Percentiles rank a stretch among this genome's conserved stretches.
These are phyloP conservation scores for Massarina eburnea DNA, from an alignment of 2,329 filamentous ascomycete genomes.

Conservation along the genomic window DNA sequence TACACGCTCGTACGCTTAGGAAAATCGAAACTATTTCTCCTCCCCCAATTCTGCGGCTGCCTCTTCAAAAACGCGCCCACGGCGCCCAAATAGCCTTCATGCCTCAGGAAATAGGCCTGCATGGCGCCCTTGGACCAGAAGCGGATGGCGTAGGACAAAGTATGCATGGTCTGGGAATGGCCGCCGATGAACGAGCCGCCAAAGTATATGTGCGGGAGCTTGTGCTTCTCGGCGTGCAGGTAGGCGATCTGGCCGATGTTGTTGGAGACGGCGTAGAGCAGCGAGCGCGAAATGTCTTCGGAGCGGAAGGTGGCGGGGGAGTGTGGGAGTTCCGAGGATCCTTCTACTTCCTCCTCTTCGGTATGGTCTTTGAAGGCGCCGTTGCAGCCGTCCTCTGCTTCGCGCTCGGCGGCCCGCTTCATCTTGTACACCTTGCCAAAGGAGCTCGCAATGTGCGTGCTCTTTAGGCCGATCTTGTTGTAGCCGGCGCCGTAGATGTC, in stretches of 20 bases:
- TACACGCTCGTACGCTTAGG: slow-evolving; percentile 7
- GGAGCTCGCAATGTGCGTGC: slow-evolving; percentile 90
- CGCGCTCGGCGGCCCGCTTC: slow-evolving; percentile 79
- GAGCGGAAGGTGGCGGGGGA: slow-evolving; percentile 64
- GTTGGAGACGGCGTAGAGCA: slow-evolving; percentile 92
- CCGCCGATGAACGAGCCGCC: slow-evolving; percentile 95
- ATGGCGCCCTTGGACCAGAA: slow-evolving; percentile 96
- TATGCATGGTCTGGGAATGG: slow-evolving; percentile 97
- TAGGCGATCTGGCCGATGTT: slow-evolving; percentile 98
- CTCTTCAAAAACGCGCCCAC: slow-evolving; percentile 93
- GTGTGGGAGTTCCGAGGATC: slow-evolving; percentile 35
- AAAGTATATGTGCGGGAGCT: slow-evolving; percentile 92
- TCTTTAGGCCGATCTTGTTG: slow-evolving; percentile 93
- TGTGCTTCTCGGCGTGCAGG: slow-evolving; percentile 93
- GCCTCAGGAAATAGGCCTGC: slow-evolving; percentile 92
- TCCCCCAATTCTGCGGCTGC: slow-evolving; percentile 88
- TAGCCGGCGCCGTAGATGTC: slow-evolving; percentile 98
- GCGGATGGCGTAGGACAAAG: slow-evolving; percentile 91
- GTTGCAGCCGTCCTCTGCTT: slow-evolving; percentile 70
- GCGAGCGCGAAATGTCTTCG: slow-evolving; percentile 84
- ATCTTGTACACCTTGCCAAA: slow-evolving; percentile 97
- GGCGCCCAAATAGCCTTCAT: slow-evolving; percentile 92
- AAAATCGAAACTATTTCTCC: slow-evolving; percentile 72
- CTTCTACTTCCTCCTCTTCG: slow-evolving; percentile 38
- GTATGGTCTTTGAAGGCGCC: slow-evolving; percentile 48